Base-by-base conservation (phyloP, 1,284 basidiomycete species). In the Tilletia walkeri region DNA sequence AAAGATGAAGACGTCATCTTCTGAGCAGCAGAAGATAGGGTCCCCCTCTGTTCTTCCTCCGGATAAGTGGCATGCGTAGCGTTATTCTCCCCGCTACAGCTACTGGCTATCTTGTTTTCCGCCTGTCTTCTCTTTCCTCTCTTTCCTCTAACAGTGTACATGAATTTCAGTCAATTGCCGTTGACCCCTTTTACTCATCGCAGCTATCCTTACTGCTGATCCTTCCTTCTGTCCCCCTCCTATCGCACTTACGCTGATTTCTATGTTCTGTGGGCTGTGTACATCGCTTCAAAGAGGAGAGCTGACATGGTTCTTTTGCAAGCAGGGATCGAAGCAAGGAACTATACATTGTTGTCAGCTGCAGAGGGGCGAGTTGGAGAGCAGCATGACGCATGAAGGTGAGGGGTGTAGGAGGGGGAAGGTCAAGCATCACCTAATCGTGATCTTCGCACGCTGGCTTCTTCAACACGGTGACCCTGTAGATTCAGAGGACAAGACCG, bases 1-100 rank as follows among this genome's bases (percentile, higher is more conserved):
- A 81, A 82, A 75, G 82, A 83, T 67, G 76, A 79, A 30, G 82
- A 83, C 68, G 81, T 83, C 67, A 82, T 83, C 66, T 83, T 83
- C 71, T 83, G 66, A 66, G 7, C 41, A 45, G 41, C 24, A 14
- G 14, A 45, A 7, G 41, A 45, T 14, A 45, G 41, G 9, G 6
- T 45, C 41, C 14, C 41, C 41, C 41, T 30, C 24, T 30, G 20
- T n/a, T 66, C 41, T 66, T 34, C 38, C n/a, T 14, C 41, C 14
- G 9, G 6, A 45, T 30, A 45, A 14, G 6, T 45, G 20, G 34
- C 54, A 56, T 56, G 5, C 54, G 2, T 30, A 30, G 24, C 24
- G 24, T 30, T 30, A 30, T 30, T 30, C n/a, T 18, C n/a, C 54
- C 34, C 20, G 16, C 54, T 66, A 34, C 49, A 12, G 10, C 30